Evolutionary conservation across 768 basidiomycete genomes (phyloP).

Genomic region (Tulasnella calospora): DNA sequence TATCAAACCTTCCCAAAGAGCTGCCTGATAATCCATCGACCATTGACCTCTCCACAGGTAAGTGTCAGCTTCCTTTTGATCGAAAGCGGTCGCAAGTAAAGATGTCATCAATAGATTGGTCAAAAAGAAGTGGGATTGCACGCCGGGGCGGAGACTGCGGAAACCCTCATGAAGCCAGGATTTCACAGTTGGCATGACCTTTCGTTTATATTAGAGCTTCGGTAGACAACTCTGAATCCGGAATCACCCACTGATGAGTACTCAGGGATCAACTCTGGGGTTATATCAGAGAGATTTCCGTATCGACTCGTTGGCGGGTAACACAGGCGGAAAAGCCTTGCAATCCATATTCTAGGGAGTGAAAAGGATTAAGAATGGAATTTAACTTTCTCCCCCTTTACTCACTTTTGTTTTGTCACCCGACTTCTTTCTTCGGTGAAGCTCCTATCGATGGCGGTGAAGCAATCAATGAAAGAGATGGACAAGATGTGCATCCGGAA

Average conservation of each 20-base stretch:
- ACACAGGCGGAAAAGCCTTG: background rate
- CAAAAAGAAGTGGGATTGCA: background rate
- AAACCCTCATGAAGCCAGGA: slow-evolving; percentile 4
- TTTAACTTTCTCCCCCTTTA: too few species aligned
- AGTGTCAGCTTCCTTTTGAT: background rate
- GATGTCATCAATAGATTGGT: background rate
- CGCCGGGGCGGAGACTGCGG: background rate
- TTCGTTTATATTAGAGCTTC: too few species aligned
- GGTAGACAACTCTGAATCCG: too few species aligned
- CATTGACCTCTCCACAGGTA: slow-evolving; percentile 2
- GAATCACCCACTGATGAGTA: background rate
- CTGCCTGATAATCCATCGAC: background rate
- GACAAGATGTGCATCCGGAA: background rate
- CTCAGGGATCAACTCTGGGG: background rate
- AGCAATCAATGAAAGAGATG: background rate
- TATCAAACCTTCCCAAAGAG: background rate
- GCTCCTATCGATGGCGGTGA: background rate
- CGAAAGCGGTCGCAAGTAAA: background rate
- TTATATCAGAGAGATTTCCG: background rate
- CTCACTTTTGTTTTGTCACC: background rate
- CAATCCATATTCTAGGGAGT: background rate
- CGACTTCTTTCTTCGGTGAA: background rate
- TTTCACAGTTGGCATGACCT: background rate
- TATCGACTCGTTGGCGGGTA: background rate
- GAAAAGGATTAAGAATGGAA: background rate